Evolutionary conservation across 2,329 filamentous ascomycete genomes (phyloP).

Genomic region (Monosporascus sp.): DNA sequence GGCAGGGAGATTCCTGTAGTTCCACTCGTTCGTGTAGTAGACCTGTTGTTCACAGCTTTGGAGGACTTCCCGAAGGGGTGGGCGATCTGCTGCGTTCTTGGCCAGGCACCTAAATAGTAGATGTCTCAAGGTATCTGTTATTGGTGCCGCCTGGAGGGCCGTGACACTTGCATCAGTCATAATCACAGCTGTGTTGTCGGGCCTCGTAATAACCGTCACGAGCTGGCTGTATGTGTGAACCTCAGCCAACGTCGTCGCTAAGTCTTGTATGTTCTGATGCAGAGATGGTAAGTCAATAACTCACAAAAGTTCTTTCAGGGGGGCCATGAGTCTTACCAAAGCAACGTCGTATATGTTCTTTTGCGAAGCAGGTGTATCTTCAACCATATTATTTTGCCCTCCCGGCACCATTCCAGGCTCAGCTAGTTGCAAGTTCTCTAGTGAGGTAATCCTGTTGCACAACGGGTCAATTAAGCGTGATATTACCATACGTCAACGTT

Average conservation of each 20-base stretch:
- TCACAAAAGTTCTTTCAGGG: too few species aligned
- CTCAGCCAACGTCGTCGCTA: background rate
- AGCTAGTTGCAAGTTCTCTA: too few species aligned
- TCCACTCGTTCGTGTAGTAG: background rate
- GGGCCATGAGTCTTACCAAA: too few species aligned
- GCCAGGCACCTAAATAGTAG: background rate
- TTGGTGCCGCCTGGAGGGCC: background rate
- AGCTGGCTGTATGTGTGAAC: background rate
- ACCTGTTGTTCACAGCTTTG: background rate
- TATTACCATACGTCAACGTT: too few species aligned
- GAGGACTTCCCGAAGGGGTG: background rate
- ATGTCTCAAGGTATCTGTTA: background rate
- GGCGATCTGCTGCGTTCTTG: background rate
- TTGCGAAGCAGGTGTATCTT: too few species aligned
- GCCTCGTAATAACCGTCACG: background rate
- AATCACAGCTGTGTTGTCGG: background rate
- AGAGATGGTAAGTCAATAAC: too few species aligned
- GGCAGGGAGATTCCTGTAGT: background rate
- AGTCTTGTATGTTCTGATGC: too few species aligned
- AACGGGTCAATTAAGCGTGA: too few species aligned
- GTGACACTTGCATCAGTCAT: background rate
- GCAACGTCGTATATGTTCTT: too few species aligned
- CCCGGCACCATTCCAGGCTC: too few species aligned
- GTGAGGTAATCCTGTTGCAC: too few species aligned
- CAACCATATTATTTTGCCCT: too few species aligned